A percentile compares a stretch with the other conserved stretches of the same genome.
phyloP scores from a whole-genome alignment of 1,284 basidiomycete species.

The Paramarasmius palmivorus region DNA sequence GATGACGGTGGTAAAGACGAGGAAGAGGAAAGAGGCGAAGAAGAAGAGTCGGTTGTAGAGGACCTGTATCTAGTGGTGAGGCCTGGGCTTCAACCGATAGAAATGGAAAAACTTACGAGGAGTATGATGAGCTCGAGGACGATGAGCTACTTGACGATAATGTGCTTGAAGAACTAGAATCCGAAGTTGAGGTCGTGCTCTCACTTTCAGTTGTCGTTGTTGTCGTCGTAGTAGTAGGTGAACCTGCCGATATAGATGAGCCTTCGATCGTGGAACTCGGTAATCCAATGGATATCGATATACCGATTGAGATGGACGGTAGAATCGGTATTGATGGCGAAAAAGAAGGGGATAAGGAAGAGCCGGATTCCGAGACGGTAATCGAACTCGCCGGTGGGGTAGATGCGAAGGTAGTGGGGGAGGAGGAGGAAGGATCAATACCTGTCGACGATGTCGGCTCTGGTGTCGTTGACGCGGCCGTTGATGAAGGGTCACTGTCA shows the following conservation, averaged over 20 bases:
- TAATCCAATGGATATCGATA: not conserved
- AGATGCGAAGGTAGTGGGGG: no score
- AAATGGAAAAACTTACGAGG: not conserved
- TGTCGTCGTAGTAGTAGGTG: not conserved
- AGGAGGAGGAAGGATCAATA: no score
- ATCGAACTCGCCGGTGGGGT: no score
- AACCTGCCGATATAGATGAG: not conserved
- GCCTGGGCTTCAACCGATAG: not conserved
- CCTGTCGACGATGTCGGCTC: no score
- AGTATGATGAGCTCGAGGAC: not conserved
- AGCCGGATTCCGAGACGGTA: no score
- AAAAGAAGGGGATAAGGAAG: no score
- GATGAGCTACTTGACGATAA: not conserved
- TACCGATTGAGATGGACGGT: not conserved
- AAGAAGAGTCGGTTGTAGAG: not conserved
- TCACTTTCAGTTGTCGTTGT: not conserved
- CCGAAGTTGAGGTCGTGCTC: not conserved
- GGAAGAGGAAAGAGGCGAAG: not conserved
- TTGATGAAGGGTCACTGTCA: no score
- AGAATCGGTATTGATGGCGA: no score
- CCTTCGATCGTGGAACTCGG: not conserved
- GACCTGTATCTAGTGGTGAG: not conserved
- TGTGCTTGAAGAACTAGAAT: not conserved
- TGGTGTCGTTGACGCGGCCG: no score
- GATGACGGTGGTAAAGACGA: not conserved